Evolutionary conservation across 2,329 filamentous ascomycete species (phyloP), one percentile per base, ranked within the genome.

Genomic region (Penicillium concentricum): DNA sequence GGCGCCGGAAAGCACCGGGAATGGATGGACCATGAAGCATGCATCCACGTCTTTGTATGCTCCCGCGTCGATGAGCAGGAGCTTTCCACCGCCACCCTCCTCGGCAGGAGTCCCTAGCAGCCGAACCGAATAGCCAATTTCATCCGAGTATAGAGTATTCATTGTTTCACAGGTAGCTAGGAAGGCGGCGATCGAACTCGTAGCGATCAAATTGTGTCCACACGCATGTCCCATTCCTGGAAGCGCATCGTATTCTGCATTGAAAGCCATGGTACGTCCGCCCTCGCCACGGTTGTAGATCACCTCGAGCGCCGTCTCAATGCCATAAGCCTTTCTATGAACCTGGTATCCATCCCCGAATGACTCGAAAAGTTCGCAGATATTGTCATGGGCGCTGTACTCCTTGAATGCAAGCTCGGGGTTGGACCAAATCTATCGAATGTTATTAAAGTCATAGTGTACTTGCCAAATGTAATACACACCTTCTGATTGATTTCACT

Each of bases 21-120:
- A 62, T 2, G 60, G 61, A 53, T 78, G 74, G 6, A 67, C 67
- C 74, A 76, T 76, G 42, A 77, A 57, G 44, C 69, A 69, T 6
- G 68, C 68, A 51, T 71, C 68, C 13, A 73, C 64, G 22, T 59
- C 63, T 16, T 67, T 61, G 58, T 72, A 75, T 4, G 74, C 75
- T 24, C 76, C 75, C 10, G 72, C 71, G 35, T 76, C 60, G 30
- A 77, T 69, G 13, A 78, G 69, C 18, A 66, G 58, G 16, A 68
- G 53, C 49, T 72, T 72, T n/a, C 70, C 69, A 24, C 69, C 69
- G 8, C 63, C 62, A 32, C 57, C 51, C 53, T 71, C 68, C 54
- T 69, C 67, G 28, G 68, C 67, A 0, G 69, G 67, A 15, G 69
- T 72, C 9, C 69, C 68, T 10, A 72, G 58, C 9, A 72, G 50